Base-by-base conservation (phyloP, 108 stramenopile species). In the Aurantiochytrium sp. region DNA sequence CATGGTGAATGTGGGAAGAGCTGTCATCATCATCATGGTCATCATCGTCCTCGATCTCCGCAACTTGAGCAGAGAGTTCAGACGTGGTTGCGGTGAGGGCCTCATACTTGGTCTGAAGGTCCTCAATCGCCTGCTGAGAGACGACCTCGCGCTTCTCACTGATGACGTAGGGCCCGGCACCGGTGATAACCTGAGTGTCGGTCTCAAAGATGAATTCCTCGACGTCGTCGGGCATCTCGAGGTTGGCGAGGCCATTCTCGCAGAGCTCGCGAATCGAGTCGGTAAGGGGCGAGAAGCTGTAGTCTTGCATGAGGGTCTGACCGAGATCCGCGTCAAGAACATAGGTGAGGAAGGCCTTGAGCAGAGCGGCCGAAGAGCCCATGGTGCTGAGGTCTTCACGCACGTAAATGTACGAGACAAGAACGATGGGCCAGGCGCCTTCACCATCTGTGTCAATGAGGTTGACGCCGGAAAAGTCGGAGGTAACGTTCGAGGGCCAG, bases 341-440 rank as follows among this genome's bases (percentile, higher is more conserved):
- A 58, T 91, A 90, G 16, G 43, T 53, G 53, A 95, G 88, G 87
- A 95, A 96, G 18, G 94, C 94, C 89, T 90, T 89, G 44, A 96
- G 71, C 16, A 96, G 71, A 0, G 90, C 60, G 60, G 91, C 93
- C 43, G 91, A 88, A 57, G 87, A 87, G 4, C 90, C 87, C 44
- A 69, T 25, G 43, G 25, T 4, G 59, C 88, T 59, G 49, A 69
- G 89, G 90, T 97, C 93, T 73, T 94, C 92, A 51, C 94, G 93
- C 51, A 96, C 92, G 88, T 96, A 97, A 58, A 97, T 64, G 91
- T 96, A 96, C 16, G 95, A 94, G 72, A 96, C 93, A 44, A 93
- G 93, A 53, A 95, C 92, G 64, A 97, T 96, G 57, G 96, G 96
- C 96, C 96, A 97, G 21, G 96, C 95, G 88, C 87, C 87, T 87